A percentile compares a stretch with the other conserved stretches of the same genome.
Conservation (phyloP, 2,329 filamentous ascomycete genomes). For the Botrytis tulipae region DNA sequence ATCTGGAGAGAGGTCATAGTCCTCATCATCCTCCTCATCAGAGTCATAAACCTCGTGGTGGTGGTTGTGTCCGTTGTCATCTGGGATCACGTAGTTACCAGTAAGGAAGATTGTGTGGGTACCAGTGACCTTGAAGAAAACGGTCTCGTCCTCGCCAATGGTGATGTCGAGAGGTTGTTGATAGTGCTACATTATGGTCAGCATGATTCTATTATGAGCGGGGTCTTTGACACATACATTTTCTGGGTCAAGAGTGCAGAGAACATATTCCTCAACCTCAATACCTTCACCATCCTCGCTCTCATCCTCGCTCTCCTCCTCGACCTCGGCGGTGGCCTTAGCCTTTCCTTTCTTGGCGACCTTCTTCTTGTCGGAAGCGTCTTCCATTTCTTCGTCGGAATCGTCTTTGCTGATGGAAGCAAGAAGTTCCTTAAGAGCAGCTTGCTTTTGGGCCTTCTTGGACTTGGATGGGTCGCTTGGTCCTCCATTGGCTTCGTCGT, state of each 20-base stretch:
- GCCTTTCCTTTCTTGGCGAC: constrained; percentile 69
- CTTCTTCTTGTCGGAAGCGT: constrained; percentile 62
- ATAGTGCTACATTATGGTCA: constrained; percentile 65
- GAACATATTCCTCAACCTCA: constrained; percentile 82
- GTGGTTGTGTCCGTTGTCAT: constrained; percentile 54
- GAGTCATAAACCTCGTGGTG: constrained; percentile 62
- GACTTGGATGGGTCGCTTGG: constrained; percentile 89
- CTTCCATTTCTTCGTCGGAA: constrained; percentile 71
- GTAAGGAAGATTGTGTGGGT: constrained; percentile 90
- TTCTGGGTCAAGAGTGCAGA: constrained; percentile 93
- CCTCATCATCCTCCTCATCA: constrained; percentile 62
- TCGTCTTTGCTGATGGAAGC: constrained; percentile 60
- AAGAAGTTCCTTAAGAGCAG: constrained; percentile 74
- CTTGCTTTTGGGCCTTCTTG: constrained; percentile 79
- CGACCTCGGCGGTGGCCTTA: constrained; percentile 57
- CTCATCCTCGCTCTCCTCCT: constrained; percentile 49
- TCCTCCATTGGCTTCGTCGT: constrained; percentile 79
- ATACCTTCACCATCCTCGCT: constrained; percentile 61
- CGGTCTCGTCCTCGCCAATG: constrained; percentile 80
- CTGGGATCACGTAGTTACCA: constrained; percentile 86
- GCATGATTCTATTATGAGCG: constrained; percentile 15
- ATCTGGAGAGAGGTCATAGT: constrained; percentile 79
- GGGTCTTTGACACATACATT: constrained; percentile 59
- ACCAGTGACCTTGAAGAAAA: constrained; percentile 89
- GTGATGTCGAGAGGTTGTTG: constrained; percentile 95